Base-by-base conservation (phyloP, 2,329 filamentous ascomycete species). In the Arthrobotrys megalospora region DNA sequence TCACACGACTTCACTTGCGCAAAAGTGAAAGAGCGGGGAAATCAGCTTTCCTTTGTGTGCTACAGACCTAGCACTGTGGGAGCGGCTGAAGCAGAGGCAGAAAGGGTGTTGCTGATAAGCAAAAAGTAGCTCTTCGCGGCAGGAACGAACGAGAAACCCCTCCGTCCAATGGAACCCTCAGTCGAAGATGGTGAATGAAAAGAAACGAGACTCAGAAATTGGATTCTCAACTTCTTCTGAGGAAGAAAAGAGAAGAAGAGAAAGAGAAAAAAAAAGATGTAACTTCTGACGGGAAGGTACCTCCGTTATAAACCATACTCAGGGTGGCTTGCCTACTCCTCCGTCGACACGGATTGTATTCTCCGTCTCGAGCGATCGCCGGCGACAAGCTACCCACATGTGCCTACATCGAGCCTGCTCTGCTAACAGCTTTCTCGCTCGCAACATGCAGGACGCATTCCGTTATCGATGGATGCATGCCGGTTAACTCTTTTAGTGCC, bases 381-480 rank as follows among this genome's bases (percentile, higher is more conserved):
- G 36, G 36, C 55, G 36, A 60, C 36, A 60, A 60, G 53, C 53
- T 58, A 12, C 55, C 36, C 55, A 60, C 36, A 41, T 60, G 55
- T 12, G 32, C 32, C 50, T 52, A 24, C 38, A 19, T 62, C 43
- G 28, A 68, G 67, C 21, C 66, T 24, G 7, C 45, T 28, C 19
- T n/a, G 34, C 34, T 66, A 38, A n/a, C 32, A 24, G 19, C 24
- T 60, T 43, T 38, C 43, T 66, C 47, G 48, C 55, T 77, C 73
- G 73, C 66, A 77, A 71, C 73, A 60, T 67, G 67, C 75, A 78
- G 75, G 62, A 72, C 28, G 67, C 67, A 78, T 78, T 78, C 75
- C 75, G 67, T 78, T 78, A 78, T 78, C 75, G 75, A 72, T 67
- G 75, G 75, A 63, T 67, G 75, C 75, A 78, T 43, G 62, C 62